Percentiles rank a stretch among this genome's conserved stretches.
phyloP scores from a whole-genome alignment of 75 land plant genomes.

The Adiantum capillusveneris region DNA sequence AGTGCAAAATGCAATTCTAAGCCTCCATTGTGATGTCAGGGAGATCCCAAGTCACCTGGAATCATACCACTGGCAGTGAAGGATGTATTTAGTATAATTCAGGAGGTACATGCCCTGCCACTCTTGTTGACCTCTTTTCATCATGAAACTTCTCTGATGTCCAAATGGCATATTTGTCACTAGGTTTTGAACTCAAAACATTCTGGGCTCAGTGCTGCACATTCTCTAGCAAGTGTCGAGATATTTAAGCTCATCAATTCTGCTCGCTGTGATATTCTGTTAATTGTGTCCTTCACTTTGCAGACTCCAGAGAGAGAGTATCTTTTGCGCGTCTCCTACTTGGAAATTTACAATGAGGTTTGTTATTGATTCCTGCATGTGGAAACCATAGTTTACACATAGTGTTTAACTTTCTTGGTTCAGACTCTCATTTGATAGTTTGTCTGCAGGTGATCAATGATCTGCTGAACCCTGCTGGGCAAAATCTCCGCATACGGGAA shows the following conservation, averaged over 20 bases:
- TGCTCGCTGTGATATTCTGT: no score
- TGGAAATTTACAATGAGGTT: conserved; percentile 61
- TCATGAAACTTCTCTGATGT: no score
- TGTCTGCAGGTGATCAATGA: conserved; percentile 70
- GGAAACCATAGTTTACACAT: not conserved
- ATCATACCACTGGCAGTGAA: conserved; percentile 50
- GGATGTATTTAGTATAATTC: conserved; percentile 47
- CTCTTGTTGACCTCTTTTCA: no score
- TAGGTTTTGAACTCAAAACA: no score
- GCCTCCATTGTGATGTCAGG: conserved; percentile 21
- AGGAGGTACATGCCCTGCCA: conserved; percentile 34
- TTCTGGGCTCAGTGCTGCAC: no score
- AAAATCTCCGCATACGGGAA: conserved; percentile 65
- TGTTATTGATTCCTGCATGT: no score
- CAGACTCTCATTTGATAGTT: no score
- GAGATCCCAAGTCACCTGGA: conserved; percentile 53
- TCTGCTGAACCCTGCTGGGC: conserved; percentile 72
- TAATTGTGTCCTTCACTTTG: not conserved
- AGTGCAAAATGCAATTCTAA: not conserved
- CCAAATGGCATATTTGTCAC: no score
- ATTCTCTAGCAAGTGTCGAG: no score
- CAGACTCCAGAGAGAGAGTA: conserved; percentile 50
- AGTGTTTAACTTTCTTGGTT: conserved; percentile 3
- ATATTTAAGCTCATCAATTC: no score
- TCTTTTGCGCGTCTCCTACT: conserved; percentile 51